phyloP scores from a whole-genome alignment of 352 stramenopile genomes.

The Phytophthora sp. region DNA sequence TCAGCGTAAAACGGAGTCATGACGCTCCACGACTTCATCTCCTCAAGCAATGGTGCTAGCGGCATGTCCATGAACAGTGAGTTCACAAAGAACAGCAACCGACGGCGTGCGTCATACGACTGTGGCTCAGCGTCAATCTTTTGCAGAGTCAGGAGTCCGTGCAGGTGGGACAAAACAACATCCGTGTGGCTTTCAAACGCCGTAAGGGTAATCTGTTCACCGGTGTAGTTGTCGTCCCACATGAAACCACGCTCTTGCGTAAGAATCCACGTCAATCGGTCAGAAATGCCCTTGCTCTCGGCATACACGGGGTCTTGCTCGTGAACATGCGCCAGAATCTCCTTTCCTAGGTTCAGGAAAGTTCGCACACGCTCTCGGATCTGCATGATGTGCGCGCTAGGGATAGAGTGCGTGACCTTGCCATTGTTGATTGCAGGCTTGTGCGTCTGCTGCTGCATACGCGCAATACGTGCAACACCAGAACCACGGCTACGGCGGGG shows the following conservation, averaged over 20 bases:
- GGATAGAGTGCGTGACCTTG: slow-evolving; percentile 78
- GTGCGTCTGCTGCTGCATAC: slow-evolving; percentile 76
- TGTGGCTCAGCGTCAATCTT: slow-evolving; percentile 97
- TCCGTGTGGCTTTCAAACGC: slow-evolving; percentile 83
- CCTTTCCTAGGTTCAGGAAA: slow-evolving; percentile 94
- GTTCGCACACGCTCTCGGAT: slow-evolving; percentile 95
- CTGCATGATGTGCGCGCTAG: slow-evolving; percentile 85
- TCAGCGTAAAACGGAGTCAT: slow-evolving; percentile 99
- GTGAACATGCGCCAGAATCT: slow-evolving; percentile 75
- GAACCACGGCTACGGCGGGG: slow-evolving; percentile 82
- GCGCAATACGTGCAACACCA: slow-evolving; percentile 81
- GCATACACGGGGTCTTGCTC: slow-evolving; percentile 79
- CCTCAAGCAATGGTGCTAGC: slow-evolving; percentile 94
- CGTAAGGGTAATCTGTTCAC: slow-evolving; percentile 92
- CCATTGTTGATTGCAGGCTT: slow-evolving; percentile 61
- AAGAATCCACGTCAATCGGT: slow-evolving; percentile 96
- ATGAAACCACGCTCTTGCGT: slow-evolving; percentile 98
- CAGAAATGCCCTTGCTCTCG: slow-evolving; percentile 92
- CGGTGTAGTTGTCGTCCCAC: slow-evolving; percentile 98
- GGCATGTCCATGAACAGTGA: slow-evolving; percentile 99
- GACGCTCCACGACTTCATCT: slow-evolving; percentile 99
- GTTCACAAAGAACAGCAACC: slow-evolving; percentile 99
- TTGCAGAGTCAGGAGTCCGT: slow-evolving; percentile 95
- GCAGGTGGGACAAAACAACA: slow-evolving; percentile 88
- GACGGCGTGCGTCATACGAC: slow-evolving; percentile 95